These are phyloP conservation scores for Schizosaccharomyces japonicus DNA, from an alignment of 805 yeast species.

Conservation along the genomic window DNA sequence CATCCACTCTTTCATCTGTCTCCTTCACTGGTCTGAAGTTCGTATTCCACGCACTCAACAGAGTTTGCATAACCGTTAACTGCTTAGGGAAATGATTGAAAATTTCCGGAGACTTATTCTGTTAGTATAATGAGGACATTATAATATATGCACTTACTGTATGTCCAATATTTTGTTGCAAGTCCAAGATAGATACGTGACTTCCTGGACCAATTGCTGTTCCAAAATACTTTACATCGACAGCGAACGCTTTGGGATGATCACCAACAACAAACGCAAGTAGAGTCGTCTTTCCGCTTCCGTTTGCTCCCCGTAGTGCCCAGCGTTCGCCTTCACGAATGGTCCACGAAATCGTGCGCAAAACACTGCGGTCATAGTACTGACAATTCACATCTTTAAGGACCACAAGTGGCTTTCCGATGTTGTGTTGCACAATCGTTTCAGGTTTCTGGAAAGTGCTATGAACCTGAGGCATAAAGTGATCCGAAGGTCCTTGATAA, in stretches of 20 bases:
- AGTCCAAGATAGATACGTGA: neutral
- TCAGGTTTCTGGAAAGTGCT: neutral
- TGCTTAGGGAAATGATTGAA: slow-evolving; percentile 4
- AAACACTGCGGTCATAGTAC: neutral
- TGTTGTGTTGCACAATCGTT: too few species aligned
- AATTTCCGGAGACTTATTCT: neutral
- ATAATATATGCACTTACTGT: neutral
- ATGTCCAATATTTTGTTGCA: slow-evolving; percentile 4
- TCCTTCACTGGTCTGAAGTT: neutral
- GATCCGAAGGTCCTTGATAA: neutral
- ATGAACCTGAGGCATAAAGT: neutral
- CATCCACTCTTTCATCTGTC: neutral
- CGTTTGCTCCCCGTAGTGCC: slow-evolving; percentile 3
- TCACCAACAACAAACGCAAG: slow-evolving; percentile 4
- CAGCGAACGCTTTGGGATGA: slow-evolving; percentile 3
- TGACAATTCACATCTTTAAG: neutral
- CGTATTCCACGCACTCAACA: slow-evolving; percentile 3
- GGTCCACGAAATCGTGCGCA: slow-evolving; percentile 1
- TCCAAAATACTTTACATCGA: slow-evolving; percentile 3
- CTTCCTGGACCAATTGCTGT: neutral
- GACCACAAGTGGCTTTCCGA: neutral
- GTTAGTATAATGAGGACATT: neutral
- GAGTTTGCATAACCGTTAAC: neutral
- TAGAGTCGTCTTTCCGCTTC: slow-evolving; percentile 5
- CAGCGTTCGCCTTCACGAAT: slow-evolving; percentile 2